Evolutionary conservation across 768 basidiomycete species (phyloP), one percentile per base, ranked within the genome.

Genomic region (Leucogyrophana mollusca): DNA sequence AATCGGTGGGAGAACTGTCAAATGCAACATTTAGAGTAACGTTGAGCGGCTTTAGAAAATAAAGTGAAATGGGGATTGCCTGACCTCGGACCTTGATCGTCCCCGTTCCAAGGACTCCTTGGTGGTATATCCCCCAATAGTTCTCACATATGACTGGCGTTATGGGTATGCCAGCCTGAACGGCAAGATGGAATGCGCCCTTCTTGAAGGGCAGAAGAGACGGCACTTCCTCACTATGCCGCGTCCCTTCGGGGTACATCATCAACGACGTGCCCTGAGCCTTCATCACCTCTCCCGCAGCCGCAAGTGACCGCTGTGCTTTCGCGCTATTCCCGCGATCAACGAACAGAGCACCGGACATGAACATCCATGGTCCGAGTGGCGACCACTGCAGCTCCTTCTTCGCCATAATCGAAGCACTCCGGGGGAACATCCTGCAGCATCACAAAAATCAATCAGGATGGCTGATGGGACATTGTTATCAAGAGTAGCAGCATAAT

Each of bases 201-300:
- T 97, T 99, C 76, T 99, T 99, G 74, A 99, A 85, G 3, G 91
- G 87, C 4, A 89, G 74, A 62, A 99, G 68, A 24, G 79, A 76
- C 7, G 87, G 78, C 24, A 74, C 68, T 51, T 83, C 73, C 17
- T 77, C 76, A 47, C 78, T 78, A 35, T 90, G 82, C 27, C 95
- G 82, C 9, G 96, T 99, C 23, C 96, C 96, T 70, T 98, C 96
- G 1, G 95, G 92, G 69, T 92, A 98, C 67, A 99, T 83, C 88
- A 91, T 95, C 38, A 98, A 68, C 13, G 91, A 92, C 14, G 87
- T 76, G 51, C 79, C 68, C 30, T 71, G 65, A 24, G 64, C 56
- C 69, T 87, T 89, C 84, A 98, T 90, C 34, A 77, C 73, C 55
- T 87, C 76, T 1, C 85, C 90, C 0, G 92, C 95, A 13, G 78